Evolutionary conservation across 2,329 filamentous ascomycete species (phyloP).

Genomic region (Colletotrichum cordylinicola): DNA sequence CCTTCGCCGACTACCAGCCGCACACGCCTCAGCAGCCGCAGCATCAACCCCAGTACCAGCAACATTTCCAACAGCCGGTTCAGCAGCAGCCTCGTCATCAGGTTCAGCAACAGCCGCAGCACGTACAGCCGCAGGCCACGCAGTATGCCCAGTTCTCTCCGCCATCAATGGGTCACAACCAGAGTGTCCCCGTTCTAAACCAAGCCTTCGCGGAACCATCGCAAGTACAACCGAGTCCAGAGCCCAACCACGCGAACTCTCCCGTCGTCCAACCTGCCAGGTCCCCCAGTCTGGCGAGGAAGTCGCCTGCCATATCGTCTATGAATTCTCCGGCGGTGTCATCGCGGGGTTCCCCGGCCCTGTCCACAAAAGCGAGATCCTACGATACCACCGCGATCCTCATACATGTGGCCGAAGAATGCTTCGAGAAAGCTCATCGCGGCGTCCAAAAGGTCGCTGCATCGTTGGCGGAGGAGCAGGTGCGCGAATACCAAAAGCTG

Average conservation of each 20-base stretch:
- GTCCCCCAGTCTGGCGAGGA: slow-evolving; percentile 46
- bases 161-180: slow-evolving; percentile 14
- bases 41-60: slow-evolving; percentile 20
- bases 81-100: slow-evolving; percentile 3
- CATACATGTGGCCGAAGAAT: slow-evolving; percentile 77
- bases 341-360: slow-evolving; percentile 40
- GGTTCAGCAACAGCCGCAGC: neutral
- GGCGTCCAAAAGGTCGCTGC: slow-evolving; percentile 55
- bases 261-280: slow-evolving; percentile 37
- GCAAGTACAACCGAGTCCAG: slow-evolving; percentile 36
- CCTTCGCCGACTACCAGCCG: slow-evolving; percentile 7
- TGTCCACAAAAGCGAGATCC: slow-evolving; percentile 44
- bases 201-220: slow-evolving; percentile 11
- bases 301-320: slow-evolving; percentile 34
- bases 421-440: slow-evolving; percentile 69
- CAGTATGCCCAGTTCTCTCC: slow-evolving; percentile 20
- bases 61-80: slow-evolving; percentile 13
- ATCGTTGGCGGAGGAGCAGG: slow-evolving; percentile 52
- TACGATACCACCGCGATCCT: slow-evolving; percentile 65
- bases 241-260: slow-evolving; percentile 45
- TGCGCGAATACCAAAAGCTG: slow-evolving; percentile 74
- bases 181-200: slow-evolving; percentile 7
- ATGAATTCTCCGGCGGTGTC: slow-evolving; percentile 27
- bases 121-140: neutral
- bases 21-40: slow-evolving; percentile 13